A percentile compares a stretch with the other conserved stretches of the same genome.
Conservation (phyloP, 1,284 basidiomycete genomes). For the Tilletia walkeri region DNA sequence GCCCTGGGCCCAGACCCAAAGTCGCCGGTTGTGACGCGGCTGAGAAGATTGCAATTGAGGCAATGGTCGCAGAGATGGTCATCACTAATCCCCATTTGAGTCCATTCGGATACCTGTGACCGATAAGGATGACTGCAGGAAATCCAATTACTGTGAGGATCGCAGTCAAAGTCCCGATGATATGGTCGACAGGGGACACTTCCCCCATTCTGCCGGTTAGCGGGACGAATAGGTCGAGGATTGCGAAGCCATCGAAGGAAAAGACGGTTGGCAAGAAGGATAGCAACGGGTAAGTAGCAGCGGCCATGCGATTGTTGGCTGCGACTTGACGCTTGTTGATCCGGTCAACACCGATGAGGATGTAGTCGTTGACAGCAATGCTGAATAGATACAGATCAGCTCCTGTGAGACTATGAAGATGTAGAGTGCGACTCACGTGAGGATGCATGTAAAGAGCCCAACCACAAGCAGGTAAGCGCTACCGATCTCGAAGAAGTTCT, state of each 20-base stretch:
- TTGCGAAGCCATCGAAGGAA: conserved; percentile 70
- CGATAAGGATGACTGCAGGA: conserved; percentile 65
- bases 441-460: conserved; percentile 60
- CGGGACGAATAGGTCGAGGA: conserved; percentile 80
- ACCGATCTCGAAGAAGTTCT: conserved; percentile 68
- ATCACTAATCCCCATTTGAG: conserved; percentile 60
- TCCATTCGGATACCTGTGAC: conserved; percentile 65
- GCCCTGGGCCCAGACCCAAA: conserved; percentile 51
- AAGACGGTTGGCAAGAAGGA: conserved; percentile 65
- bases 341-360: conserved; percentile 35
- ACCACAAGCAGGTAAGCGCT: conserved; percentile 70
- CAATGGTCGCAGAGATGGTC: conserved; percentile 60
- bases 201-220: conserved; percentile 65
- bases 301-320: conserved; percentile 42
- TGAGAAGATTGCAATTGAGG: conserved; percentile 66
- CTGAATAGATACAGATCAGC: neutral
- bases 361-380: conserved; percentile 44
- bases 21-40: conserved; percentile 36
- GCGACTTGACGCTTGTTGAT: conserved; percentile 40
- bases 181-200: conserved; percentile 69
- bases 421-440: conserved; percentile 20
- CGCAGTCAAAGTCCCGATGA: conserved; percentile 63
- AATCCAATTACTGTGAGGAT: conserved; percentile 64
- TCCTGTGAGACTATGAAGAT: neutral
- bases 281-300: conserved; percentile 37